phyloP scores from a whole-genome alignment of 2,329 filamentous ascomycete species.

The Colletotrichum sp. region DNA sequence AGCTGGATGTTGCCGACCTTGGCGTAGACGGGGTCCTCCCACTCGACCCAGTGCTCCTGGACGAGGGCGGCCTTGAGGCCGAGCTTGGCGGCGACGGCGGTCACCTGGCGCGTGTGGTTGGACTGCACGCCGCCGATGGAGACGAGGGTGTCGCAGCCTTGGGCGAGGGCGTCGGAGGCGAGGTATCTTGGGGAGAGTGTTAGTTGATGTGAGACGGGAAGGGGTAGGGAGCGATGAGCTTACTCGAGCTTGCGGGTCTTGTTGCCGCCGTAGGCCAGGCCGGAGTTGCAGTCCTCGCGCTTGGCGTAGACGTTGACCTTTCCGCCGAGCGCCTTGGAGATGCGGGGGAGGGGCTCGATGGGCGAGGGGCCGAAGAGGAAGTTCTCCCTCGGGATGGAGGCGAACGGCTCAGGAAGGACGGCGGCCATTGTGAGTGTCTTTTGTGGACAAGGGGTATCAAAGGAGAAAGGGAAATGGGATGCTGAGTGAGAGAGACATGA shows the following conservation, averaged over 20 bases:
- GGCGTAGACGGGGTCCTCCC: constrained; percentile 63
- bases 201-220: too few relatives aligned
- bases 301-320: constrained; percentile 72
- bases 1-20: constrained; percentile 76
- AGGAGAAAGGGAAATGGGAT: background rate
- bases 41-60: constrained; percentile 74
- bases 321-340: constrained; percentile 64
- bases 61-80: constrained; percentile 63
- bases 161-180: constrained; percentile 63
- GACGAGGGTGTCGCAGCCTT: constrained; percentile 66
- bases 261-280: constrained; percentile 71
- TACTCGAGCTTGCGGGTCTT: constrained; percentile 73
- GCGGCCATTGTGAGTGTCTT: background rate
- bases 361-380: constrained; percentile 73
- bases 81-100: constrained; percentile 63
- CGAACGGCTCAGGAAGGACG: constrained; percentile 64
- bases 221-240: too few relatives aligned
- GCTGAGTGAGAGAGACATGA: background rate
- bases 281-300: constrained; percentile 74
- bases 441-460: background rate
- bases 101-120: constrained; percentile 73
- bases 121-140: constrained; percentile 72
- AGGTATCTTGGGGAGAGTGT: constrained; percentile 55
- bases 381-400: constrained; percentile 63
- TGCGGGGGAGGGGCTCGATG: constrained; percentile 70